Evolutionary conservation across 208 protist species (phyloP).

Genomic region (Tritrichomonas foetus): DNA sequence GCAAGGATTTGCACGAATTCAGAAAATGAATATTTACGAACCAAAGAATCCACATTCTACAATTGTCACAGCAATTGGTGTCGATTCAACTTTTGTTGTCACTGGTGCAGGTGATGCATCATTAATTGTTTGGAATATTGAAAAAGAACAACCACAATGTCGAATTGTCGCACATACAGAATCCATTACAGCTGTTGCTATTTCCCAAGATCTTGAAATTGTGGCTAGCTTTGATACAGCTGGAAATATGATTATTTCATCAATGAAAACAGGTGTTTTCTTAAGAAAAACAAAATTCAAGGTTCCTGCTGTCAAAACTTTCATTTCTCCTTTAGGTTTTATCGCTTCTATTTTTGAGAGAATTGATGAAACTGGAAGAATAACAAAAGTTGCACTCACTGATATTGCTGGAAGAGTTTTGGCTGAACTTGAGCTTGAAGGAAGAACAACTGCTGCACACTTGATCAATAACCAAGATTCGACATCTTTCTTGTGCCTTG

Average conservation of each 20-base stretch:
- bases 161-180: background rate
- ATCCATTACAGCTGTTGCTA: background rate
- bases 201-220: background rate
- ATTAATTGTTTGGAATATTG: background rate
- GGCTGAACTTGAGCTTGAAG: background rate
- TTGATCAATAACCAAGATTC: background rate
- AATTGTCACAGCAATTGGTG: background rate
- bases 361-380: background rate
- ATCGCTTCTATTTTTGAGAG: background rate
- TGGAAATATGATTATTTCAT: background rate
- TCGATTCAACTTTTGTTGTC: background rate
- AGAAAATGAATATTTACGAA: background rate
- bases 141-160: background rate
- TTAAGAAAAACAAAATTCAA: background rate
- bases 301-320: background rate
- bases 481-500: background rate
- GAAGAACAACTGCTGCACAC: background rate
- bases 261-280: background rate
- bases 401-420: background rate
- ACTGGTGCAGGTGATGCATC: background rate
- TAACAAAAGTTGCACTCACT: background rate
- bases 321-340: background rate
- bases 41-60: background rate
- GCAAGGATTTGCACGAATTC: background rate
- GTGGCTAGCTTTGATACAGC: background rate